These are phyloP conservation scores for Asterophora parasitica DNA, from an alignment of 768 basidiomycete species.

Conservation along the genomic window DNA sequence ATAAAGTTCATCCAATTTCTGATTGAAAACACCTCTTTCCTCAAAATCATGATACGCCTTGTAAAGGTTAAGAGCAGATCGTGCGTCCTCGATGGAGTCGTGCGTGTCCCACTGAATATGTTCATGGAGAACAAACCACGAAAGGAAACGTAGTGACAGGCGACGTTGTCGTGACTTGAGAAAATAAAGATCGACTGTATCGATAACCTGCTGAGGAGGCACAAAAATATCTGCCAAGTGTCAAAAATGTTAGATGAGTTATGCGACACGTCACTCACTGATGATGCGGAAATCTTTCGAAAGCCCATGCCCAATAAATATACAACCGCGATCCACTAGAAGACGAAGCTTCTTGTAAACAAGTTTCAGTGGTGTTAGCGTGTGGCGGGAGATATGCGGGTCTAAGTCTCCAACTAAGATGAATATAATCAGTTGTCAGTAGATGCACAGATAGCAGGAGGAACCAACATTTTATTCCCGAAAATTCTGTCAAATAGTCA, in stretches of 20 bases:
- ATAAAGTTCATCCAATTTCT: conserved; percentile 83
- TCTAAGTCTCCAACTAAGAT: conserved; percentile 86
- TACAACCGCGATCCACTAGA: conserved; percentile 90
- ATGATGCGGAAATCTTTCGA: conserved; percentile 98
- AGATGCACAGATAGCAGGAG: neutral
- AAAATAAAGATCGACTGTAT: conserved; percentile 97
- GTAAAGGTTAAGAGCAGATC: conserved; percentile 80
- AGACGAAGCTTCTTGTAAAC: conserved; percentile 96
- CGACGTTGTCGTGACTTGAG: conserved; percentile 76
- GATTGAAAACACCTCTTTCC: conserved; percentile 72
- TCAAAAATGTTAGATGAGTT: conserved; percentile 1
- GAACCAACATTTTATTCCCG: conserved; percentile 86
- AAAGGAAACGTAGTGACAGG: conserved; percentile 85
- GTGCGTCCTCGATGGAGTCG: conserved; percentile 97
- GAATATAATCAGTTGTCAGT: conserved; percentile 5
- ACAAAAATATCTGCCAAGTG: conserved; percentile 78
- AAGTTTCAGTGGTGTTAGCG: conserved; percentile 92
- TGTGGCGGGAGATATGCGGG: conserved; percentile 74
- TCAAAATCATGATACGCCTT: conserved; percentile 77
- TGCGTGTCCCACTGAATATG: conserved; percentile 93
- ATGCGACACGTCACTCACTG: conserved; percentile 50
- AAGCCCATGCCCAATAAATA: conserved; percentile 95
- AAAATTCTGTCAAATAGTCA: conserved; percentile 95
- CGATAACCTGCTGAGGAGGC: conserved; percentile 91
- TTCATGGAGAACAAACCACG: conserved; percentile 90